Percentiles rank a stretch among this genome's conserved stretches.
Evolutionary conservation across 2,329 filamentous ascomycete species (phyloP).

Genomic region (Neospermospora avenae): DNA sequence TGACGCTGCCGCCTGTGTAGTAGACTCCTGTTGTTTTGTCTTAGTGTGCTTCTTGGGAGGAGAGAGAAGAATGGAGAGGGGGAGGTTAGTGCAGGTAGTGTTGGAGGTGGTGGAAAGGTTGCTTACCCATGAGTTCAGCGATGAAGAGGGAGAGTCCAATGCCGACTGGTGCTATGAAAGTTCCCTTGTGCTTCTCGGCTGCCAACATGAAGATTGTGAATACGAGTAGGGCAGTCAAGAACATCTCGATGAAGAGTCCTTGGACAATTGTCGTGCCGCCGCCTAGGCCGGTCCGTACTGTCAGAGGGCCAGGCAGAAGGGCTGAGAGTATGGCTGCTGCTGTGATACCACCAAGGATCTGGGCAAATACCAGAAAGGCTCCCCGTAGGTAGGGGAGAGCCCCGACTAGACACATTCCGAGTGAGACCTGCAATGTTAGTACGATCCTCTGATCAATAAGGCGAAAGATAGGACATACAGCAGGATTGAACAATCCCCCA

Average conservation of each 20-base stretch:
- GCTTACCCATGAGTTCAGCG: conserved; percentile 37
- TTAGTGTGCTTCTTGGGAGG: not conserved
- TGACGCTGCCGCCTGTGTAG: conserved; percentile 47
- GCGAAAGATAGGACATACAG: conserved; percentile 32
- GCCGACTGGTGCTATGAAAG: conserved; percentile 47
- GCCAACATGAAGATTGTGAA: conserved; percentile 51
- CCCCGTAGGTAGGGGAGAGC: conserved; percentile 33
- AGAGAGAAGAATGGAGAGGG: no score
- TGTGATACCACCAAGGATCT: conserved; percentile 36
- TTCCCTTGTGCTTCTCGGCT: conserved; percentile 46
- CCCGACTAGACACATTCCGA: conserved; percentile 37
- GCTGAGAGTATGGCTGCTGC: conserved; percentile 41
- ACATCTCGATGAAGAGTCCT: conserved; percentile 49
- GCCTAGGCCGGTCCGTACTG: conserved; percentile 41
- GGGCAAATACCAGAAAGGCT: conserved; percentile 31
- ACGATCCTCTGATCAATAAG: not conserved
- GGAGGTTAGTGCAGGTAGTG: no score
- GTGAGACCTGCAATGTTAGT: conserved; percentile 28
- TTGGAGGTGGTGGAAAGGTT: not conserved
- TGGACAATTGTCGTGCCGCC: conserved; percentile 40
- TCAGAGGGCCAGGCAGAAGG: conserved; percentile 43
- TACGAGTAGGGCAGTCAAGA: conserved; percentile 45
- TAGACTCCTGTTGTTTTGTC: conserved; percentile 38
- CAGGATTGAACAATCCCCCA: conserved; percentile 48
- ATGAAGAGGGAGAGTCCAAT: conserved; percentile 47